phyloP scores from a whole-genome alignment of 352 stramenopile genomes.

The Globisporangium abappressorium region DNA sequence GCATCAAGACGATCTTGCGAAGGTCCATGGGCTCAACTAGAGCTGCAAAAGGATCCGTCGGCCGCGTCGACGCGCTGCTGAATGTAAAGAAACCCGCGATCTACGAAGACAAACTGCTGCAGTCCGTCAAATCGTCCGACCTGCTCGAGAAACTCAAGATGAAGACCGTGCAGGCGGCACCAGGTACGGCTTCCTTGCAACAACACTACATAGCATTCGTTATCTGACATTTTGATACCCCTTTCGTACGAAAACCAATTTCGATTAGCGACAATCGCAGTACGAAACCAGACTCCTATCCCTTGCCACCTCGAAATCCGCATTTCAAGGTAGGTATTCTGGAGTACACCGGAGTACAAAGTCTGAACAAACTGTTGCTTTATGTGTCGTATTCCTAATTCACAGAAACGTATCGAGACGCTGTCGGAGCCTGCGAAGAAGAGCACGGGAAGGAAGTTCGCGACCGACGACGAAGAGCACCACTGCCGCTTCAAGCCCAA shows the following conservation, averaged over 20 bases:
- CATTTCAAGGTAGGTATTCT: neutral
- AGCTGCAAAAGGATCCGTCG: slow-evolving; percentile 2
- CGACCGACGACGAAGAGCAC: slow-evolving; percentile 65
- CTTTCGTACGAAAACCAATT: neutral
- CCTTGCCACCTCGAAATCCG: neutral
- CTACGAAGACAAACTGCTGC: slow-evolving; percentile 56
- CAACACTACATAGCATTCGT: neutral
- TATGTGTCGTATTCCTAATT: neutral
- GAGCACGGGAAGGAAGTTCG: slow-evolving; percentile 45
- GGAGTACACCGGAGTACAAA: neutral
- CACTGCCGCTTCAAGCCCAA: slow-evolving; percentile 68
- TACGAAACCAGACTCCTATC: neutral
- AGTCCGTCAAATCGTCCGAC: slow-evolving; percentile 39
- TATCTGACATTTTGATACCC: neutral
- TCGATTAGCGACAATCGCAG: slow-evolving; percentile 7
- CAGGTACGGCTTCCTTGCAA: slow-evolving; percentile 23
- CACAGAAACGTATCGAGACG: slow-evolving; percentile 61
- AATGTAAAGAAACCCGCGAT: slow-evolving; percentile 56
- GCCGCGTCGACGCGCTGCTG: slow-evolving; percentile 31
- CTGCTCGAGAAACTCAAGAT: slow-evolving; percentile 49
- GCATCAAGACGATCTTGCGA: slow-evolving; percentile 61
- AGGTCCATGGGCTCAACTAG: slow-evolving; percentile 19
- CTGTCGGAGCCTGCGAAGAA: slow-evolving; percentile 52
- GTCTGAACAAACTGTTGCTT: neutral
- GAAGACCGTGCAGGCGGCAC: slow-evolving; percentile 37